A percentile compares a stretch with the other conserved stretches of the same genome.
Conservation (phyloP, 441 rosid species). For the Daphne laureola region DNA sequence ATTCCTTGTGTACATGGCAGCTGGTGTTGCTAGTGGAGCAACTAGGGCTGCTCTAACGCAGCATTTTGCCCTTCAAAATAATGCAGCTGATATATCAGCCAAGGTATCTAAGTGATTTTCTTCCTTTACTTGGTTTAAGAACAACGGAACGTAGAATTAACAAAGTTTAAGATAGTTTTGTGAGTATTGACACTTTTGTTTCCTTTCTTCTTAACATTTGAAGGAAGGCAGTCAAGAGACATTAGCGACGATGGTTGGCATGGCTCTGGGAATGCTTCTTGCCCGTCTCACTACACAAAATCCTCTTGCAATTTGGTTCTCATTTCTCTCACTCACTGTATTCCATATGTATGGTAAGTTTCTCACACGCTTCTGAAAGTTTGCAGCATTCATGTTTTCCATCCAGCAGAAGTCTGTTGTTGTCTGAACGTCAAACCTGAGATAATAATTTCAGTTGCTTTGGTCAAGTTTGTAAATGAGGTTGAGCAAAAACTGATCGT, state of each 20-base stretch:
- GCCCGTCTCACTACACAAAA: conserved; percentile 68
- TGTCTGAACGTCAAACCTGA: too few species aligned
- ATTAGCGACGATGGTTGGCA: conserved; percentile 87
- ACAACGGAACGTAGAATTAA: conserved; percentile 6
- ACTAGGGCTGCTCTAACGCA: conserved; percentile 98
- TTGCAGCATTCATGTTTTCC: too few species aligned
- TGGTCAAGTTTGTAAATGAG: not conserved
- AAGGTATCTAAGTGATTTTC: conserved; percentile 38
- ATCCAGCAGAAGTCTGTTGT: too few species aligned
- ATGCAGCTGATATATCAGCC: conserved; percentile 95
- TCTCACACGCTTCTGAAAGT: not conserved
- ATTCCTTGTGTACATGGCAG: conserved; percentile 25
- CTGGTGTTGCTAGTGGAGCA: conserved; percentile 98
- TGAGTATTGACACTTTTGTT: conserved; percentile 5
- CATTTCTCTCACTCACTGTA: conserved; percentile 69
- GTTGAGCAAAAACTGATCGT: not conserved
- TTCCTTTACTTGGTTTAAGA: conserved; percentile 11
- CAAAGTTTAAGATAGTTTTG: not conserved
- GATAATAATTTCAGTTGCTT: too few species aligned
- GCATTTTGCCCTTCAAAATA: conserved; percentile 90
- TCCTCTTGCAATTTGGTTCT: conserved; percentile 73
- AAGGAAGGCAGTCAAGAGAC: conserved; percentile 99
- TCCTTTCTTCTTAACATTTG: conserved; percentile 1
- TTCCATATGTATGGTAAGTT: conserved; percentile 94
- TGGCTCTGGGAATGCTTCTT: conserved; percentile 89